Conservation (phyloP, 768 basidiomycete species). For the Kwoniella europaea region DNA sequence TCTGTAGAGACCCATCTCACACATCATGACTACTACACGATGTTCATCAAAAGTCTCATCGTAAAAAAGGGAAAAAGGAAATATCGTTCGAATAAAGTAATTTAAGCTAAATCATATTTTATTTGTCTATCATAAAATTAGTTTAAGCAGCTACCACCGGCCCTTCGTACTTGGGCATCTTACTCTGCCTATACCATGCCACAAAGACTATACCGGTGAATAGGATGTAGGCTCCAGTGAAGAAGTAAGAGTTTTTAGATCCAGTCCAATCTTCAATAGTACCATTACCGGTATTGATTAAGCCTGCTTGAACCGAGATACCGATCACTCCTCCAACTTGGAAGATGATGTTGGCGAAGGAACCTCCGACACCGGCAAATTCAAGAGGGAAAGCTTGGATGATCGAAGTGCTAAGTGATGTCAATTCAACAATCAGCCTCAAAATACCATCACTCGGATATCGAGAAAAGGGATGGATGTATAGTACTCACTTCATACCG, state of each 20-base stretch:
- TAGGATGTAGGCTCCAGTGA: conserved; percentile 47
- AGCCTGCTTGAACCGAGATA: conserved; percentile 51
- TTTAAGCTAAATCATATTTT: background rate
- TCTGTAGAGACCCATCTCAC: background rate
- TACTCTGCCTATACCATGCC: conserved; percentile 43
- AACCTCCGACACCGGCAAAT: conserved; percentile 48
- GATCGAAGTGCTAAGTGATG: conserved; percentile 20
- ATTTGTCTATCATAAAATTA: background rate
- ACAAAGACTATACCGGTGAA: conserved; percentile 46
- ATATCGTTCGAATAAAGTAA: background rate
- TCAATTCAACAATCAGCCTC: background rate
- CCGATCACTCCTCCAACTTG: conserved; percentile 50
- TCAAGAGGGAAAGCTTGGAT: conserved; percentile 44
- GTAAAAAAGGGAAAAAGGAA: too few species aligned
- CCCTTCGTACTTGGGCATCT: conserved; percentile 41
- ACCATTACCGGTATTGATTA: conserved; percentile 46
- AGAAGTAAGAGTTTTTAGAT: conserved; percentile 45
- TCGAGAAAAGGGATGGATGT: conserved; percentile 14
- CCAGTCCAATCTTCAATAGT: conserved; percentile 50
- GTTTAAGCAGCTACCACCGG: conserved; percentile 38
- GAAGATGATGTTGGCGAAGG: conserved; percentile 52
- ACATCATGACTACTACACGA: background rate
- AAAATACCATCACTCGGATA: background rate
- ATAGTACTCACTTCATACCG: conserved; percentile 30
- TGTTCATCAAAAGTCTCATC: background rate